A percentile compares a stretch with the other conserved stretches of the same genome.
These are phyloP conservation scores for Candida andamanensis DNA, from an alignment of 805 yeast genomes.

Conservation along the genomic window DNA sequence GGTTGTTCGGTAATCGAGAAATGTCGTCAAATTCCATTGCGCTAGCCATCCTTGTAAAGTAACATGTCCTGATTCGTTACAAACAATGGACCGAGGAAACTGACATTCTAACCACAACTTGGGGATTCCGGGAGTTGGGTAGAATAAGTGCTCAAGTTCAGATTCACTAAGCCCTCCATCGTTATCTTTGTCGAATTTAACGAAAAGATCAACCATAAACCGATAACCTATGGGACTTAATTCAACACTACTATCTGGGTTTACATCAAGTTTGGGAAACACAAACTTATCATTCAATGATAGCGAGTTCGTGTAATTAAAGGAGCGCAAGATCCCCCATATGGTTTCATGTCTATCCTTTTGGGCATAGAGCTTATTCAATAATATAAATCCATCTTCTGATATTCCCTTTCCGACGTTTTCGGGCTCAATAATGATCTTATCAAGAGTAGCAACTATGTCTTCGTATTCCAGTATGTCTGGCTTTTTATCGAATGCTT, in stretches of 20 bases:
- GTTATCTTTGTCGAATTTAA: constrained; percentile 87
- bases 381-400: constrained; percentile 65
- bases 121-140: constrained; percentile 93
- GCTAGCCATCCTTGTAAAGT: constrained; percentile 98
- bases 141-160: constrained; percentile 67
- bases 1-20: constrained; percentile 75
- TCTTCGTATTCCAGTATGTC: constrained; percentile 31
- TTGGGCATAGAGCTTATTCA: constrained; percentile 82
- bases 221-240: constrained; percentile 88
- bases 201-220: constrained; percentile 83
- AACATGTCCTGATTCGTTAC: constrained; percentile 84
- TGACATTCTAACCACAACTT: constrained; percentile 76
- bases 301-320: constrained; percentile 87
- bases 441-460: constrained; percentile 29
- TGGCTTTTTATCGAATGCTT: constrained; percentile 60
- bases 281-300: constrained; percentile 76
- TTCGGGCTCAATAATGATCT: constrained; percentile 27
- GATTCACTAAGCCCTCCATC: constrained; percentile 87
- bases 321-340: constrained; percentile 89
- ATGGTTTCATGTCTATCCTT: constrained; percentile 93
- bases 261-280: constrained; percentile 75
- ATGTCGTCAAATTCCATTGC: constrained; percentile 97
- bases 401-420: constrained; percentile 50
- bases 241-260: constrained; percentile 76
- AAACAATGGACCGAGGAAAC: constrained; percentile 84